A percentile compares a stretch with the other conserved stretches of the same genome.
phyloP scores from a whole-genome alignment of 495 filamentous ascomycete genomes.

The Chaetomium cochliodes region DNA sequence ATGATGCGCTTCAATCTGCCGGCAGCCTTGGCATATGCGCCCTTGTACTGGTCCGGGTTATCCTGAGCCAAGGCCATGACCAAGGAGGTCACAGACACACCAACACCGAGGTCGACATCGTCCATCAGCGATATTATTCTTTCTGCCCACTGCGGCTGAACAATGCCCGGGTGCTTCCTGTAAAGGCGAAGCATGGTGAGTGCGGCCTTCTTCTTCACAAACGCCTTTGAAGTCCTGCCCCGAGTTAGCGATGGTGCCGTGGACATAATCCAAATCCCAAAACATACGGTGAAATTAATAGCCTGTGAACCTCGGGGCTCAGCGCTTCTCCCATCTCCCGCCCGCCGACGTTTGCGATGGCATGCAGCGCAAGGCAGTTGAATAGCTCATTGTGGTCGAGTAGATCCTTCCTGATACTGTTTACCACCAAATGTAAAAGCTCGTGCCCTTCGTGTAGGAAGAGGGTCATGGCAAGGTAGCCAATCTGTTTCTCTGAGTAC shows the following conservation, averaged over 20 bases:
- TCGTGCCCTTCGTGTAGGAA: slow-evolving; percentile 98
- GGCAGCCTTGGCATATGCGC: slow-evolving; percentile 90
- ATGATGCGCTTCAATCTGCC: slow-evolving; percentile 82
- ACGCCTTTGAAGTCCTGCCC: slow-evolving; percentile 84
- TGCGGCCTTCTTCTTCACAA: slow-evolving; percentile 99
- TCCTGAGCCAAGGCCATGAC: slow-evolving; percentile 96
- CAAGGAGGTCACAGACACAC: slow-evolving; percentile 90
- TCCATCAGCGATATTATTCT: slow-evolving; percentile 98
- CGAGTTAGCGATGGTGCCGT: slow-evolving; percentile 19
- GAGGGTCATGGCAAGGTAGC: slow-evolving; percentile 94
- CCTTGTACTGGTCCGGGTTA: slow-evolving; percentile 87
- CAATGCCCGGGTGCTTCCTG: slow-evolving; percentile 87
- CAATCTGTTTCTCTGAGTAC: slow-evolving; percentile 99
- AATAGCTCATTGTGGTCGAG: slow-evolving; percentile 93
- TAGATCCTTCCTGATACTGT: slow-evolving; percentile 96
- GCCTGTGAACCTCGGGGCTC: slow-evolving; percentile 86
- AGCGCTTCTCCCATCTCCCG: slow-evolving; percentile 96
- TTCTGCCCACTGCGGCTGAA: slow-evolving; percentile 95
- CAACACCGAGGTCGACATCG: slow-evolving; percentile 90
- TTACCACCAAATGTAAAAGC: slow-evolving; percentile 91
- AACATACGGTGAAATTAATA: slow-evolving; percentile 92
- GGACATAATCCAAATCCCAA: neutral
- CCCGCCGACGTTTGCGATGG: slow-evolving; percentile 96
- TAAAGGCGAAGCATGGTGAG: slow-evolving; percentile 94
- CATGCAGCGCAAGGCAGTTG: slow-evolving; percentile 97